Conservation (phyloP, 345 rosid genomes). For the Bretschneidera sinensis region DNA sequence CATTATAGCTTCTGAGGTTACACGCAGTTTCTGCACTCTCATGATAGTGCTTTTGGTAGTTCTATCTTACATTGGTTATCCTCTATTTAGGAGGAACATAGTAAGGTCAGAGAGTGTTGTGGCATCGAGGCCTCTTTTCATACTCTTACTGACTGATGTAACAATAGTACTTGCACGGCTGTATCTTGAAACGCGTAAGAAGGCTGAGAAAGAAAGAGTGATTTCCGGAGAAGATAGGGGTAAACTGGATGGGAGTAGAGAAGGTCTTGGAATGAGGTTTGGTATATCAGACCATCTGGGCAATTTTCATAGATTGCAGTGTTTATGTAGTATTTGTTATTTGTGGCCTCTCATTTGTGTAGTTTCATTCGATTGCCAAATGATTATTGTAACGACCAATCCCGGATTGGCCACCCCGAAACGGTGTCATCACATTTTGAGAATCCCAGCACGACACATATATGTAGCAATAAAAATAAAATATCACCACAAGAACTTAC, state of each 20-base stretch:
- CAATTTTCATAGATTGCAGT: conserved; percentile 71
- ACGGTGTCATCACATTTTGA: too few relatives aligned
- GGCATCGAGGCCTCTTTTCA: conserved; percentile 56
- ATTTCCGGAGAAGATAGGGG: conserved; percentile 22
- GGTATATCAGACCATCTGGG: conserved; percentile 55
- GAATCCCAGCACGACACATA: too few relatives aligned
- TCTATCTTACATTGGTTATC: conserved; percentile 35
- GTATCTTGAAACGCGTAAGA: conserved; percentile 27
- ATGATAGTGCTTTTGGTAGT: conserved; percentile 52
- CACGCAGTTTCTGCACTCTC: conserved; percentile 52
- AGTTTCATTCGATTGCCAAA: background rate
- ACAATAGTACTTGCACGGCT: conserved; percentile 41
- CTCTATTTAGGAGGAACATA: conserved; percentile 30
- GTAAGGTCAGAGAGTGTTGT: conserved; percentile 34
- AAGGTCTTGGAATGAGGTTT: conserved; percentile 71
- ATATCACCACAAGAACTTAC: too few relatives aligned
- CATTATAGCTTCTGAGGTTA: conserved; percentile 47
- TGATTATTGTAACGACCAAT: too few relatives aligned
- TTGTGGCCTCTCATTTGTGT: conserved; percentile 28
- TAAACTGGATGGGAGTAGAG: conserved; percentile 53
- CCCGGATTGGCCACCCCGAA: too few relatives aligned
- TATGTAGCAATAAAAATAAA: too few relatives aligned
- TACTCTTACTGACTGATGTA: conserved; percentile 52
- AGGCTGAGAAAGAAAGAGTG: conserved; percentile 12
- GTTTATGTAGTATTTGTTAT: conserved; percentile 57